Evolutionary conservation across 495 filamentous ascomycete genomes (phyloP).

Genomic region (Polyplosphaeria fusca): DNA sequence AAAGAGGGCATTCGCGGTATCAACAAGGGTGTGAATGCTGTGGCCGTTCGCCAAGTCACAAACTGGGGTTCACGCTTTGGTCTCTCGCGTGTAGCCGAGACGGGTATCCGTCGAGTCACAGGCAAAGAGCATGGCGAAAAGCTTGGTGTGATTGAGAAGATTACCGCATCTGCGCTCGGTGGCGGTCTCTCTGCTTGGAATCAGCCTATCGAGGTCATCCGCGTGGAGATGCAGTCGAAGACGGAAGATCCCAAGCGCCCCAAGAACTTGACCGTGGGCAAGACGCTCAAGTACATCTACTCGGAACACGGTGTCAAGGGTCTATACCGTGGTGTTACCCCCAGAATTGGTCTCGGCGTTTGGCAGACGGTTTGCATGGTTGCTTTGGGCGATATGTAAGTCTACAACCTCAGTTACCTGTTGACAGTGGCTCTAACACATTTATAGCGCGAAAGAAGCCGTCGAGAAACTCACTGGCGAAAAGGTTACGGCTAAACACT

Average conservation of each 20-base stretch:
- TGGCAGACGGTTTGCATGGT: conserved; percentile 99
- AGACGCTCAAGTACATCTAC: conserved; percentile 92
- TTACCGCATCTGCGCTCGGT: conserved; percentile 79
- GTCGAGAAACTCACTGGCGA: conserved; percentile 97
- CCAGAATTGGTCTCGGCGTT: conserved; percentile 88
- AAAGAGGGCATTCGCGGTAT: conserved; percentile 93
- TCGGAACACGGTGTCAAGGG: conserved; percentile 81
- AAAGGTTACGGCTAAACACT: conserved; percentile 94
- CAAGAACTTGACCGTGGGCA: conserved; percentile 96
- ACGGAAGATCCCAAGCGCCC: conserved; percentile 94
- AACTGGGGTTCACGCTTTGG: conserved; percentile 99
- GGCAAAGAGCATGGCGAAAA: conserved; percentile 76
- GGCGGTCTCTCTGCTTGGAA: conserved; percentile 97
- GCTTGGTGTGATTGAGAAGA: conserved; percentile 79
- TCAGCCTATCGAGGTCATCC: conserved; percentile 99
- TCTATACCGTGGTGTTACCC: conserved; percentile 91
- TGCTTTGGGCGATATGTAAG: conserved; percentile 97
- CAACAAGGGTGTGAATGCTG: conserved; percentile 97
- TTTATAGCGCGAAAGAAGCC: conserved; percentile 83
- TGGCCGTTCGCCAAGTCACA: conserved; percentile 97
- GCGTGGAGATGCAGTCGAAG: conserved; percentile 99
- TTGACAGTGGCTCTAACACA: conserved; percentile 44
- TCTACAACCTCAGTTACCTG: conserved; percentile 31
- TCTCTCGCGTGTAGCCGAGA: conserved; percentile 83
- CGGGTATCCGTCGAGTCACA: conserved; percentile 74